Base-by-base conservation (phyloP, 805 yeast genomes). In the Lipomyces spencermartinsiae region DNA sequence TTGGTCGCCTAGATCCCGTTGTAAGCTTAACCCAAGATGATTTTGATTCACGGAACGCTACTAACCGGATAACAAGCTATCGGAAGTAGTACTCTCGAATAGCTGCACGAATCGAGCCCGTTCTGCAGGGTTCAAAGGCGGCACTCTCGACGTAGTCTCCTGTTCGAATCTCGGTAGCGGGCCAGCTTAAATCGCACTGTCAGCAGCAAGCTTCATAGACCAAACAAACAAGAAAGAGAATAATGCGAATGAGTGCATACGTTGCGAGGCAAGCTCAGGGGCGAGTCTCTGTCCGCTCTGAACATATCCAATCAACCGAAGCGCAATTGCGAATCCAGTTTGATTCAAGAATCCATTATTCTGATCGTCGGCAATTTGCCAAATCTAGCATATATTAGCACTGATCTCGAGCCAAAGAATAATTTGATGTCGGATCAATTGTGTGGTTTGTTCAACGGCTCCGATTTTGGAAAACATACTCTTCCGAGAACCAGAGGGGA, bases 351-450 rank as follows among this genome's bases (percentile, higher is more conserved):
- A 90, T 0, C 99, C 99, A 71, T 87, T 84, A 80, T 92, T 92
- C 67, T 87, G 88, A n/a, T 86, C 85, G 79, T 95, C 99, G n/a
- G 97, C 93, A 46, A 90, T 77, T 78, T 91, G 93, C 99, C 99
- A 95, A 71, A 95, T 89, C 78, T 72, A 29, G n/a, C 14, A 31
- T 31, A 19, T 22, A 49, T 43, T 55, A 55, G 58, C 58, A 31
- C 16, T 25, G 37, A 9, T 43, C 43, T 37, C 49, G 22, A 16
- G 49, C 49, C 49, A 9, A 9, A n/a, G 8, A 19, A 19, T 49
- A 57, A n/a, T 49, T 29, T n/a, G n/a, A 43, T 59, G 55, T 14
- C 16, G 19, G 29, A 19, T 60, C 37, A 33, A 22, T 37, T 4
- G 33, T 10, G 14, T 33, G 25, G 61, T 4, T n/a, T 5, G 10